These are phyloP conservation scores for Penicillium sp. DNA, from an alignment of 2,329 filamentous ascomycete genomes.

Conservation along the genomic window DNA sequence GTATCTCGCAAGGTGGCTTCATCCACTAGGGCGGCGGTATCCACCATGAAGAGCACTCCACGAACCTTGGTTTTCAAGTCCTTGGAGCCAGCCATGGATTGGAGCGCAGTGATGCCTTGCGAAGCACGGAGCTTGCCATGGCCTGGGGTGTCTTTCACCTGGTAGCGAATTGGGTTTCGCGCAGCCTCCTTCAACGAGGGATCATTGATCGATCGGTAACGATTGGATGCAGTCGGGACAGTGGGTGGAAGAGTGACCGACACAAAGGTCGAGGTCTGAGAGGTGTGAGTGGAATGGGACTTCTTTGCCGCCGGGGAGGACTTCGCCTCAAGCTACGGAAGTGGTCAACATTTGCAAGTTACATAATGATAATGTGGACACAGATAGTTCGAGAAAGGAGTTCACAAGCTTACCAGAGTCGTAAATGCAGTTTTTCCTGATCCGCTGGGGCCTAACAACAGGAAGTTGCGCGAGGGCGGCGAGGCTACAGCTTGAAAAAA, in stretches of 20 bases:
- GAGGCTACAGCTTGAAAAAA: slow-evolving; percentile 66
- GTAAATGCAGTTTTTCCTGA: slow-evolving; percentile 85
- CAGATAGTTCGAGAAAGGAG: not conserved
- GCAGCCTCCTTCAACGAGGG: slow-evolving; percentile 59
- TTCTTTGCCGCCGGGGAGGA: slow-evolving; percentile 37
- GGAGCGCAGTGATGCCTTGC: slow-evolving; percentile 46
- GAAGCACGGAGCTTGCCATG: slow-evolving; percentile 86
- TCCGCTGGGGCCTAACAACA: slow-evolving; percentile 78
- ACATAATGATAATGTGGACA: not conserved
- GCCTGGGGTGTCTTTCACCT: slow-evolving; percentile 74
- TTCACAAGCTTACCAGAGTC: slow-evolving; percentile 61
- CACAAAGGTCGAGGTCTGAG: slow-evolving; percentile 60
- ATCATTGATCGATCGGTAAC: slow-evolving; percentile 67
- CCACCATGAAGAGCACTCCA: slow-evolving; percentile 84
- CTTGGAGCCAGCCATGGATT: slow-evolving; percentile 32
- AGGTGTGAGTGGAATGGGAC: slow-evolving; percentile 57
- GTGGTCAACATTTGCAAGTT: not conserved
- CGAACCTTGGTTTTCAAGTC: slow-evolving; percentile 51
- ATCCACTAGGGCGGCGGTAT: slow-evolving; percentile 66
- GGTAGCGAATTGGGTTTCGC: slow-evolving; percentile 39
- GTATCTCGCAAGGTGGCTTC: slow-evolving; percentile 63
- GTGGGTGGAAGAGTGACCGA: slow-evolving; percentile 57
- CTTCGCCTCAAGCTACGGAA: slow-evolving; percentile 47
- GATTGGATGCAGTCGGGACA: slow-evolving; percentile 56
- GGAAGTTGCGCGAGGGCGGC: slow-evolving; percentile 69